Percentiles rank a stretch among this genome's conserved stretches.
Conservation (phyloP, 306 rosid species). For the Cicer judaicum region DNA sequence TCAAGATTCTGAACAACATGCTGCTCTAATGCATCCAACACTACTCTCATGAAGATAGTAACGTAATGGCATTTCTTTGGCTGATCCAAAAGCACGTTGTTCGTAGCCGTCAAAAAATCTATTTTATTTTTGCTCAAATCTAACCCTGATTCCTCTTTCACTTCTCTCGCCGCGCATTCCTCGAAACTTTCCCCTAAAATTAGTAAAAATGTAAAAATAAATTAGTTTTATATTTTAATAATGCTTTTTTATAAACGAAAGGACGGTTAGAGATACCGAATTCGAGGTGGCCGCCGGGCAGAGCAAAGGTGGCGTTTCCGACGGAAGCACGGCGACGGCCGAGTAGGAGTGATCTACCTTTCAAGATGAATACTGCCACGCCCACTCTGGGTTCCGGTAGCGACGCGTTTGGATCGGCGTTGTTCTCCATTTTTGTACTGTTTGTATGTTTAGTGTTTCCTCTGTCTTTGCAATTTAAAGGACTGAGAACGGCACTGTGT, state of each 20-base stretch:
- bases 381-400: conserved; percentile 58
- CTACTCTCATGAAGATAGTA: conserved; percentile 60
- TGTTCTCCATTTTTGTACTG: conserved; percentile 45
- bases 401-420: conserved; percentile 3
- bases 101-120: conserved; percentile 61
- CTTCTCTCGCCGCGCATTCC: conserved; percentile 71
- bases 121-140: conserved; percentile 46
- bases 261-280: conserved; percentile 43
- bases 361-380: conserved; percentile 62
- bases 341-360: conserved; percentile 50
- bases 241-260: conserved; percentile 21
- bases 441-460: neutral
- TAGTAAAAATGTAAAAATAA: neutral
- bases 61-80: conserved; percentile 68
- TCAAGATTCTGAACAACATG: conserved; percentile 62
- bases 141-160: conserved; percentile 80
- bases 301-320: conserved; percentile 56
- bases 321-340: conserved; percentile 59
- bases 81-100: conserved; percentile 53
- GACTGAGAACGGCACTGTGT: too few species aligned
- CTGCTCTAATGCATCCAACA: conserved; percentile 37
- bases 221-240: neutral
- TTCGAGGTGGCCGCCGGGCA: conserved; percentile 67
- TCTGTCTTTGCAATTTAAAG: neutral
- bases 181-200: conserved; percentile 80